A percentile compares a stretch with the other conserved stretches of the same genome.
phyloP scores from a whole-genome alignment of 2,329 filamentous ascomycete species.

The Mycosphaerella arachidis region DNA sequence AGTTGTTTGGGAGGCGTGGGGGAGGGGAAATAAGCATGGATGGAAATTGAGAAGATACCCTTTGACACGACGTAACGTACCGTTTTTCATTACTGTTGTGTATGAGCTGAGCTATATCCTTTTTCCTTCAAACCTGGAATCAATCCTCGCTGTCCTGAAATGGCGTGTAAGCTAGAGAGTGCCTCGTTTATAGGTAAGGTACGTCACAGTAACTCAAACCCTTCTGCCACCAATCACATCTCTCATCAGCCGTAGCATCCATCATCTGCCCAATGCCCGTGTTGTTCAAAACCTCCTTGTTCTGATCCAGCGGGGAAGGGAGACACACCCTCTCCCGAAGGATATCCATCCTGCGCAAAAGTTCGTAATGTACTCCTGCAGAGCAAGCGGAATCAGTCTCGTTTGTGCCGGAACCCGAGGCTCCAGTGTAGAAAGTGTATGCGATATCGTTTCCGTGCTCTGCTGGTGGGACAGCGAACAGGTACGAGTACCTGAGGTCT shows the following conservation, averaged over 20 bases:
- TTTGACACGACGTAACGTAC: neutral
- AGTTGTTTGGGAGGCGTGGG: neutral
- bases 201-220: conserved; percentile 36
- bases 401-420: neutral
- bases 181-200: too few species aligned
- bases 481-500: conserved; percentile 50
- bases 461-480: conserved; percentile 51
- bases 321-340: conserved; percentile 15
- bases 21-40: neutral
- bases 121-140: too few species aligned
- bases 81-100: neutral
- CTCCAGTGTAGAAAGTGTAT: conserved; percentile 47
- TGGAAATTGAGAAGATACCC: neutral
- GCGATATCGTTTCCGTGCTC: conserved; percentile 51
- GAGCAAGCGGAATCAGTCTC: conserved; percentile 35
- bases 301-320: conserved; percentile 44
- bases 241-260: conserved; percentile 42
- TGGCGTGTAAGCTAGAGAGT: too few species aligned
- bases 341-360: conserved; percentile 32
- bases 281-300: conserved; percentile 40
- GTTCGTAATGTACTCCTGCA: conserved; percentile 44
- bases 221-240: conserved; percentile 51
- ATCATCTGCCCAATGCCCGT: conserved; percentile 37
- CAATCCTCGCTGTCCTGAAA: too few species aligned
- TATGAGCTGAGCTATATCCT: neutral